Evolutionary conservation across 2,329 filamentous ascomycete species (phyloP).

Genomic region (Colletotrichum caudatum): DNA sequence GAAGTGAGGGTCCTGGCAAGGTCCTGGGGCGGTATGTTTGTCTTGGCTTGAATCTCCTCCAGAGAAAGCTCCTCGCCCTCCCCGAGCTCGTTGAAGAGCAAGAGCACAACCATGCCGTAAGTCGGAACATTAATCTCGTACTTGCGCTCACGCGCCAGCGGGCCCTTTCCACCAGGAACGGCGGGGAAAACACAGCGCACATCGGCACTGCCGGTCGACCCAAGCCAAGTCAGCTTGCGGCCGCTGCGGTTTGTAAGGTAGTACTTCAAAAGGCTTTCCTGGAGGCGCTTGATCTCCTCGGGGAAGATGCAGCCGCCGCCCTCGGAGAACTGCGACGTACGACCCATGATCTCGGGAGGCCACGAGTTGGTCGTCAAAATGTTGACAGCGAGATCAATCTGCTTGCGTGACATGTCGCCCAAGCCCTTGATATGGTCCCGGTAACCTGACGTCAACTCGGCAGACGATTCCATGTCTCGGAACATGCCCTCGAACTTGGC

Average conservation of each 20-base stretch:
- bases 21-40: constrained; percentile 81
- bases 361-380: constrained; percentile 95
- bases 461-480: constrained; percentile 91
- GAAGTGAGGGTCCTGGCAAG: constrained; percentile 84
- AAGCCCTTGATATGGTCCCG: constrained; percentile 72
- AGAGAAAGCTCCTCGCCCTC: constrained; percentile 65
- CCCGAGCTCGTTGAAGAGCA: constrained; percentile 86
- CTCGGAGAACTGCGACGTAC: constrained; percentile 64
- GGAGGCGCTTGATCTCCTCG: constrained; percentile 77
- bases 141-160: constrained; percentile 72
- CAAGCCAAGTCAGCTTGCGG: constrained; percentile 86
- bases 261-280: constrained; percentile 88
- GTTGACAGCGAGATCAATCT: constrained; percentile 83
- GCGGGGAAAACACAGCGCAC: constrained; percentile 83
- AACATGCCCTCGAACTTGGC: constrained; percentile 97
- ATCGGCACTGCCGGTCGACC: constrained; percentile 81
- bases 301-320: constrained; percentile 77
- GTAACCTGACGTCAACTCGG: constrained; percentile 84
- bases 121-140: constrained; percentile 95
- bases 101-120: constrained; percentile 88
- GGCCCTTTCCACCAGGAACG: constrained; percentile 75
- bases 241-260: constrained; percentile 91
- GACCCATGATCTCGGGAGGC: constrained; percentile 89
- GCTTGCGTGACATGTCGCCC: constrained; percentile 66
- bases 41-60: constrained; percentile 85